Conservation (phyloP, 2,329 filamentous ascomycete genomes). For the Penicillium polonicum region DNA sequence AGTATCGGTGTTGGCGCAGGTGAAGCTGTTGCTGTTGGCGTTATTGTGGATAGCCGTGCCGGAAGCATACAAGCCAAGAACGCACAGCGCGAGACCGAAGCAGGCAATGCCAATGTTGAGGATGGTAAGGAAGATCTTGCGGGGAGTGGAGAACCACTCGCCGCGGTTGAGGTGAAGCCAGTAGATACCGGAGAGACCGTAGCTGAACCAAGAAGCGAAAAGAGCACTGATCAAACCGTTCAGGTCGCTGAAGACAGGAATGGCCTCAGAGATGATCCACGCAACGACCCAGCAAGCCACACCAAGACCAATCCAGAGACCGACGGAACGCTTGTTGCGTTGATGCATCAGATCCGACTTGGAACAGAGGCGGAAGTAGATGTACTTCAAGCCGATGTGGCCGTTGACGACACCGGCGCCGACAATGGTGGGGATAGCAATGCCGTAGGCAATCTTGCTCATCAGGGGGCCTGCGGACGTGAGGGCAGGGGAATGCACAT, state of each 20-base stretch:
- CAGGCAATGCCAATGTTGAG: conserved; percentile 45
- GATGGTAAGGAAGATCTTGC: conserved; percentile 47
- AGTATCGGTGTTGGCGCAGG: conserved; percentile 36
- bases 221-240: conserved; percentile 56
- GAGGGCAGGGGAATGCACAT: conserved; percentile 64
- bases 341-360: conserved; percentile 55
- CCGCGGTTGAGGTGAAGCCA: conserved; percentile 52
- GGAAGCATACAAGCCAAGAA: conserved; percentile 30
- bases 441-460: conserved; percentile 64
- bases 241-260: conserved; percentile 67
- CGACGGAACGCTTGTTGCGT: conserved; percentile 50
- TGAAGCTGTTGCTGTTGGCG: conserved; percentile 35
- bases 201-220: conserved; percentile 29
- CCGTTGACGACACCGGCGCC: conserved; percentile 70
- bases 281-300: conserved; percentile 59
- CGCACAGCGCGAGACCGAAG: conserved; percentile 28
- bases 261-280: conserved; percentile 66
- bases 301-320: conserved; percentile 61
- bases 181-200: conserved; percentile 47
- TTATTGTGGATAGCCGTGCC: conserved; percentile 25
- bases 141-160: conserved; percentile 40
- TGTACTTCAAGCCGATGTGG: conserved; percentile 64
- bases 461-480: conserved; percentile 58
- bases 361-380: conserved; percentile 63
- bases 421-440: conserved; percentile 69